Base-by-base conservation (phyloP, 1,284 basidiomycete species). In the Malassezia vespertilionis region DNA sequence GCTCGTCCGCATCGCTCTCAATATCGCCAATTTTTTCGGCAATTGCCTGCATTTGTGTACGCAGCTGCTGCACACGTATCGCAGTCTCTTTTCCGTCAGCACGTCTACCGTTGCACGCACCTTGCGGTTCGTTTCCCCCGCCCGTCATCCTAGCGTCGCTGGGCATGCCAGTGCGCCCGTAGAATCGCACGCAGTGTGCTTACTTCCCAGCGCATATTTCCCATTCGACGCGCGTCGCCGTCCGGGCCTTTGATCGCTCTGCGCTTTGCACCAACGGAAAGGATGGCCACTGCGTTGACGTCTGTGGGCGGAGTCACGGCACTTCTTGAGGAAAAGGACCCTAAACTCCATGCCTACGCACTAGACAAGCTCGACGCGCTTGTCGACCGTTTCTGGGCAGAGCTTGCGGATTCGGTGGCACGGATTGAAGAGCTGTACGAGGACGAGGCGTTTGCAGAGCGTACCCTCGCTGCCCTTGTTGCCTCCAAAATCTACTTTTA, bases 401-500 rank as follows among this genome's bases (percentile, higher is more conserved):
- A 70, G 45, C 65, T 70, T 26, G 65, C 68, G 33, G 68, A 70
- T 48, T 57, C 60, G 33, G 56, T 70, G 40, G 52, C 61, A 40
- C 61, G 63, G 38, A 60, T 70, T 47, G 68, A 70, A 44, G 60
- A 66, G 30, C 60, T 70, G 27, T 68, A 67, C 44, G 68, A 70
- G 42, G 55, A 63, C 40, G 49, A 63, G 33, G 44, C 59, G 36
- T 67, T 67, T 46, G 56, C 57, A 5, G 58, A 67, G 27, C 64
- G 68, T 27, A 46, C 61, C 12, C 59, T 70, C 30, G 68, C 68
- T 6, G 66, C 68, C 15, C 61, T 70, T 14, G 58, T 70, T 41
- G 64, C 64, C 18, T 67, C 65, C 49, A 70, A 70, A 49, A 58
- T 69, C 39, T 70, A 65, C 55, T 70, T 68, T 34, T 60, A 70